These are phyloP conservation scores for Potentilla sterilis DNA, from an alignment of 306 rosid genomes.

Conservation along the genomic window DNA sequence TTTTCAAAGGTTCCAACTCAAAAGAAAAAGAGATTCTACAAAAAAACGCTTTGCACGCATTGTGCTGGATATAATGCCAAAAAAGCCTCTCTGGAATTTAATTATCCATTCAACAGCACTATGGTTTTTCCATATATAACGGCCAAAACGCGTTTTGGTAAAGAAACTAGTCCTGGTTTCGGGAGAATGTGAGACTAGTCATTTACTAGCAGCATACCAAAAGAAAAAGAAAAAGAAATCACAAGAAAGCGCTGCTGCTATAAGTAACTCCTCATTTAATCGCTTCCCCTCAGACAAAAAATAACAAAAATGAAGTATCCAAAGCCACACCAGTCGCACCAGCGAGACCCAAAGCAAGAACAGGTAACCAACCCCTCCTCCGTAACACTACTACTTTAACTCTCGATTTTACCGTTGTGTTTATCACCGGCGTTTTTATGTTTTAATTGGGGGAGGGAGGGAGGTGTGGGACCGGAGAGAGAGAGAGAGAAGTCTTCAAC, in stretches of 20 bases:
- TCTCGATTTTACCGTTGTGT: neutral
- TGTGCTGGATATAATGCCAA: constrained; percentile 11
- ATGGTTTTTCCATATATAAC: neutral
- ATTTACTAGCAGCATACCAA: neutral
- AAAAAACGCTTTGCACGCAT: neutral
- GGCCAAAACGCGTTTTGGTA: neutral
- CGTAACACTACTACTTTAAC: rapidly evolving
- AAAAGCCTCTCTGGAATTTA: neutral
- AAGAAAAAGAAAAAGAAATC: neutral
- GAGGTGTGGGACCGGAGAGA: constrained; percentile 46
- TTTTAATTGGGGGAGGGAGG: neutral
- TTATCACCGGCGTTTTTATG: neutral
- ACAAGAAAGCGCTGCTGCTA: neutral
- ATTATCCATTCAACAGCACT: neutral
- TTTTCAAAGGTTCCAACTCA: neutral
- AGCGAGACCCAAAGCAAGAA: neutral
- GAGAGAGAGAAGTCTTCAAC: constrained; percentile 56
- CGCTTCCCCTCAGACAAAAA: neutral
- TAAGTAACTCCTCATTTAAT: neutral
- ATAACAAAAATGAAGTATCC: neutral
- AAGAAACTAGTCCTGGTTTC: neutral
- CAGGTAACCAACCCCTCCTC: neutral
- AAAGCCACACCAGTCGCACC: neutral
- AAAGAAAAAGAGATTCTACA: neutral
- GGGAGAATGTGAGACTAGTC: neutral